Evolutionary conservation across 495 filamentous ascomycete species (phyloP), one percentile per base, ranked within the genome.

Genomic region (Tuber brumale): DNA sequence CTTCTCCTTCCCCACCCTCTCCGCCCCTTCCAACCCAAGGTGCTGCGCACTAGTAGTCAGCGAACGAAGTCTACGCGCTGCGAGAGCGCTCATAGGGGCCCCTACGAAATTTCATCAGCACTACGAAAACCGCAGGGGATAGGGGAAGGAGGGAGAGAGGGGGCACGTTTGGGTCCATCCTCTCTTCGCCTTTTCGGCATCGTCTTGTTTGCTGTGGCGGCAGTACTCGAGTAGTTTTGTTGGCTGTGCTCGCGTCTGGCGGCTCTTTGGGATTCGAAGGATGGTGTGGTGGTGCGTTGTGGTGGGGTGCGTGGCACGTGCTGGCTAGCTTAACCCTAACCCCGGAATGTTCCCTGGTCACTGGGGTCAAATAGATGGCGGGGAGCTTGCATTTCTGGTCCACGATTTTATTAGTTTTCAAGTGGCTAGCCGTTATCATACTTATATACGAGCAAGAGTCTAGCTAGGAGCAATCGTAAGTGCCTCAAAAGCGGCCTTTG

Each of bases 181-280:
- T 80, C 77, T 31, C 74, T 76, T 31, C 31, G 76, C n/a, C 71
- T 77, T 76, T 80, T 80, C n/a, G 78, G 77, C 79, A 80, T 80
- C 44, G 70, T 44, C 69, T 72, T 43, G n/a, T 19, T 31, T 70
- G 45, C 37, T 14, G 46, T 79, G 45, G 70, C 42, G 43, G 3
- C 6, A 70, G 74, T n/a, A n/a, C n/a, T n/a, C n/a, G n/a, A n/a
- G n/a, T 42, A 41, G 51, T 70, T 72, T 57, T 70, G 31, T 73
- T 41, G 7, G 48, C 4, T 51, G 48, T 57, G 8, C 9, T 57
- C 21, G 23, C 9, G 48, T n/a, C n/a, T 57, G 27, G 57, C 57
- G 27, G 57, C 27, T 66, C 12, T 6, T 61, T 27, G 57, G 57
- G 57, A 31, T 31, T 27, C 0, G 57, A 14, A 31, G 27, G 57